Percentiles rank a stretch among this genome's conserved stretches.
These are phyloP conservation scores for Candida coquimbonensis DNA, from an alignment of 805 yeast species.

Conservation along the genomic window DNA sequence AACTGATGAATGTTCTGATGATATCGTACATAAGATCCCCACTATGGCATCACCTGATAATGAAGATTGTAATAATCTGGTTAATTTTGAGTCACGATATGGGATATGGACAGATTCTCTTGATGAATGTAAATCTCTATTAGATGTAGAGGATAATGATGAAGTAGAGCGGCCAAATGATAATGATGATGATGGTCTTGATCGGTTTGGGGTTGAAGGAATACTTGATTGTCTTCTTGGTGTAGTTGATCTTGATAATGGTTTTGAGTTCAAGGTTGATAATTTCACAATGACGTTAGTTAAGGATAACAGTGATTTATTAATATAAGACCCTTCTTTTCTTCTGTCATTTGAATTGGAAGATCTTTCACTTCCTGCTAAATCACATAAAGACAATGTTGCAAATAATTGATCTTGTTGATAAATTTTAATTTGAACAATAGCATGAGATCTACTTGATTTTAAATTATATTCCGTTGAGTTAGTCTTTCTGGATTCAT, in stretches of 20 bases:
- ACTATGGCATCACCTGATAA: conserved; percentile 81
- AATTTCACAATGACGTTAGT: conserved; percentile 89
- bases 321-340: conserved; percentile 90
- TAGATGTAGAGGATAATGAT: neutral
- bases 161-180: conserved; percentile 1
- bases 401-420: conserved; percentile 29
- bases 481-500: conserved; percentile 67
- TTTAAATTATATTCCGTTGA: conserved; percentile 86
- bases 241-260: conserved; percentile 1
- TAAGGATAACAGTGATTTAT: conserved; percentile 81
- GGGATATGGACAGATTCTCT: conserved; percentile 54
- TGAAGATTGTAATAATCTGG: conserved; percentile 87
- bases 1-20: neutral
- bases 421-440: conserved; percentile 57
- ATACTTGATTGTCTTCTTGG: neutral
- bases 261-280: conserved; percentile 12
- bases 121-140: neutral
- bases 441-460: conserved; percentile 89
- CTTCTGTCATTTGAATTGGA: conserved; percentile 61
- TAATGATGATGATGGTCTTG: conserved; percentile 1
- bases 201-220: neutral
- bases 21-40: conserved; percentile 77
- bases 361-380: conserved; percentile 95
- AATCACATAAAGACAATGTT: conserved; percentile 80
- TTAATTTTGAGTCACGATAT: conserved; percentile 87